These are phyloP conservation scores for Crataegus laevigata DNA, from an alignment of 306 rosid species.

Conservation along the genomic window DNA sequence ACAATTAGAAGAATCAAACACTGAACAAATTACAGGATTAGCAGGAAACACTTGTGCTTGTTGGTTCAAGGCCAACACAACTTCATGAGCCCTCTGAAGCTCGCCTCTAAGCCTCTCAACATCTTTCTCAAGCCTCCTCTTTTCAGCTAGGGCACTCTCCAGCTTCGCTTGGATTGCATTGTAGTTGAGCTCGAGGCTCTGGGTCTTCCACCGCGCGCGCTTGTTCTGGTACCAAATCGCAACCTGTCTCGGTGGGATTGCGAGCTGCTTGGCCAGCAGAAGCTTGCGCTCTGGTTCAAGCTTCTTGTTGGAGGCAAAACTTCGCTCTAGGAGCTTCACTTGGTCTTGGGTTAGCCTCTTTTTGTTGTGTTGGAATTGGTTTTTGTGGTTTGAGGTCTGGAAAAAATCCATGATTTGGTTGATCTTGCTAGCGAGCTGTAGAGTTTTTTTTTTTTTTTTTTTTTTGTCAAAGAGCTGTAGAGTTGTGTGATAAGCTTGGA, in stretches of 20 bases:
- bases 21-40: background rate
- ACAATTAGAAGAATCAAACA: background rate
- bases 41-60: background rate
- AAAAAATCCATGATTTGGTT: conserved; percentile 17
- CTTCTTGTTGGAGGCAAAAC: conserved; percentile 44
- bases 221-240: conserved; percentile 69
- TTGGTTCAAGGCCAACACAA: conserved; percentile 21
- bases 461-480: too few relatives aligned
- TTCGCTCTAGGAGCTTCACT: conserved; percentile 43
- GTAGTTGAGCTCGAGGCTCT: conserved; percentile 43
- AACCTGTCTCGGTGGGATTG: conserved; percentile 48
- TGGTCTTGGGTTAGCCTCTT: conserved; percentile 50
- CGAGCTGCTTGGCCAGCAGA: conserved; percentile 43
- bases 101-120: conserved; percentile 41
- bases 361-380: conserved; percentile 22
- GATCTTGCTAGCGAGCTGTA: background rate
- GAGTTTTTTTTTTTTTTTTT: too few relatives aligned
- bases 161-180: conserved; percentile 31
- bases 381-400: conserved; percentile 23
- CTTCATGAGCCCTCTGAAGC: conserved; percentile 31
- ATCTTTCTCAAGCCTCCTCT: conserved; percentile 45
- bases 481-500: background rate
- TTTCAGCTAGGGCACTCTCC: conserved; percentile 40
- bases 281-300: conserved; percentile 44
- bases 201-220: conserved; percentile 58